These are phyloP conservation scores for Kwoniella newhampshirensis DNA, from an alignment of 768 basidiomycete genomes.

Conservation along the genomic window DNA sequence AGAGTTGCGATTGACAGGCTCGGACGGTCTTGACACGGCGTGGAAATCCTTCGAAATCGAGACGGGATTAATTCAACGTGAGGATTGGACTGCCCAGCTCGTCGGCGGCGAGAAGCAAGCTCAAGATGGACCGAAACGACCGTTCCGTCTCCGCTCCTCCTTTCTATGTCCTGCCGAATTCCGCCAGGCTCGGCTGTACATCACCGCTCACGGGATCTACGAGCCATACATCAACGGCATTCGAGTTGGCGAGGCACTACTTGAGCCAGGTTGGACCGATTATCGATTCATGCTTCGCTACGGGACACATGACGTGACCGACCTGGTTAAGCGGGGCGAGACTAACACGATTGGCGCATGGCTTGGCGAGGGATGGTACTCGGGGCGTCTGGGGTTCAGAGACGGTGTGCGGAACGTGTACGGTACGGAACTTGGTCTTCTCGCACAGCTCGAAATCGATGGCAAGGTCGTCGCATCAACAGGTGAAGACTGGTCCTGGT, in stretches of 20 bases:
- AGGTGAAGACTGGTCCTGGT: slow-evolving; percentile 17
- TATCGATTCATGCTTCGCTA: slow-evolving; percentile 28
- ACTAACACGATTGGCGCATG: too few relatives aligned
- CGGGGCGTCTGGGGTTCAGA: slow-evolving; percentile 15
- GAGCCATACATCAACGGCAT: slow-evolving; percentile 31
- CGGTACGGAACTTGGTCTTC: slow-evolving; percentile 26
- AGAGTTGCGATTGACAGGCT: slow-evolving; percentile 12
- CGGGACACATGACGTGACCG: slow-evolving; percentile 28
- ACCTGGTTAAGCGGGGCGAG: slow-evolving; percentile 5
- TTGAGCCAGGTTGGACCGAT: slow-evolving; percentile 36
- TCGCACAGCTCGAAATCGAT: slow-evolving; percentile 38
- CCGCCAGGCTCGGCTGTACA: slow-evolving; percentile 25
- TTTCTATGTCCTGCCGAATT: background rate
- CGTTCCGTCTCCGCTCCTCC: slow-evolving; percentile 13
- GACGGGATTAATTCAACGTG: slow-evolving; percentile 7
- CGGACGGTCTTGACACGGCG: slow-evolving; percentile 12
- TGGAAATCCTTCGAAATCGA: slow-evolving; percentile 1
- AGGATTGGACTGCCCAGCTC: slow-evolving; percentile 27
- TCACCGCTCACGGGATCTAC: slow-evolving; percentile 34
- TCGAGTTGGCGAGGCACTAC: slow-evolving; percentile 26
- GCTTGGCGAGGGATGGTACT: slow-evolving; percentile 31
- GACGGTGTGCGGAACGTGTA: slow-evolving; percentile 24
- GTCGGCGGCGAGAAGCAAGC: background rate
- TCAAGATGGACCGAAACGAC: slow-evolving; percentile 15
- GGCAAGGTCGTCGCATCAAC: slow-evolving; percentile 17